Conservation (phyloP, 352 stramenopile species). For the Lagenidium giganteum region DNA sequence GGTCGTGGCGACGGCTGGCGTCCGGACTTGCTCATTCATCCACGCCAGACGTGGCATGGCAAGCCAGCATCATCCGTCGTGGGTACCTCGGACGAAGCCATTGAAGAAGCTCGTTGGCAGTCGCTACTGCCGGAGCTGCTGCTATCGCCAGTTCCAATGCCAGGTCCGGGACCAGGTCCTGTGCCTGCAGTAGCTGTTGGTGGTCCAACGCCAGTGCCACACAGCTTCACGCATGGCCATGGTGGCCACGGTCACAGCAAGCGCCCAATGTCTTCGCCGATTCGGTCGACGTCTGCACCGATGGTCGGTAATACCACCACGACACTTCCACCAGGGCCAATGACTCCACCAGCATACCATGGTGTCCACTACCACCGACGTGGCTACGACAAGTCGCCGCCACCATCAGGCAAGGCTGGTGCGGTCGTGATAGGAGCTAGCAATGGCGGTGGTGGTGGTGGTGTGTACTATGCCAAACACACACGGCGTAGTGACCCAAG, state of each 20-base stretch:
- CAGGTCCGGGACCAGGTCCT: neutral
- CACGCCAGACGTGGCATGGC: slow-evolving; percentile 63
- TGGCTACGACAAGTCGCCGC: too few species aligned
- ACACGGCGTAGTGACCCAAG: too few species aligned
- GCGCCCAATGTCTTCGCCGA: too few species aligned
- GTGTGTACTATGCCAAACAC: too few species aligned
- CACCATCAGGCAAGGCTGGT: too few species aligned
- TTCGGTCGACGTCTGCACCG: too few species aligned
- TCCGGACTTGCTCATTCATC: slow-evolving; percentile 74
- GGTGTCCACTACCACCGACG: too few species aligned
- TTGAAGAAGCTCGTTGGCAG: slow-evolving; percentile 11
- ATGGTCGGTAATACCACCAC: too few species aligned
- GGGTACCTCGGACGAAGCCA: neutral
- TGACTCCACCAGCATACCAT: too few species aligned
- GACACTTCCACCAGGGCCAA: too few species aligned
- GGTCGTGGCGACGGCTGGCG: slow-evolving; percentile 71
- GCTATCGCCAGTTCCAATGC: slow-evolving; percentile 1
- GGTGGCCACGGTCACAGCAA: neutral
- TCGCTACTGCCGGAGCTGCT: slow-evolving; percentile 16
- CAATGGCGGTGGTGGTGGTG: too few species aligned
- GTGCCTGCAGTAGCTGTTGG: neutral
- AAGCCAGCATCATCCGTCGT: neutral
- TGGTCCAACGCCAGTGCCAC: neutral
- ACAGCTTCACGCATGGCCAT: neutral
- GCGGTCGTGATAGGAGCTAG: too few species aligned